Conservation (phyloP, 2,329 filamentous ascomycete species). For the Talaromyces sp. region DNA sequence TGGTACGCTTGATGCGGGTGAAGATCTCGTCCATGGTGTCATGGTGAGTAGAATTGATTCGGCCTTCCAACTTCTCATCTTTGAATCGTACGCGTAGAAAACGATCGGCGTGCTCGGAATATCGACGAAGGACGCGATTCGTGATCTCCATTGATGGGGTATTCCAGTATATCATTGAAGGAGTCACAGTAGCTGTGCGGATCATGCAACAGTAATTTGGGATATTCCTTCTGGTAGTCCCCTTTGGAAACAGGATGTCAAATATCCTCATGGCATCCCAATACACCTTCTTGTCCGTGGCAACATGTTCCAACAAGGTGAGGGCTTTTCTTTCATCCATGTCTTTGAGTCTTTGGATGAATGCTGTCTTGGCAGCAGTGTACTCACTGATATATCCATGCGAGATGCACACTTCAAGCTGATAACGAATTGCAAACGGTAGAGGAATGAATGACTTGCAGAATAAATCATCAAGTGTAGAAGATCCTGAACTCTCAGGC, state of each 20-base stretch:
- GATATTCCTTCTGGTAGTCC: conserved; percentile 49
- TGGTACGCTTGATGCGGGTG: conserved; percentile 63
- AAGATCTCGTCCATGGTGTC: conserved; percentile 65
- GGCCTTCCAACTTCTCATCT: conserved; percentile 65
- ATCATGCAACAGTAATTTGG: conserved; percentile 70
- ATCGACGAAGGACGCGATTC: conserved; percentile 77
- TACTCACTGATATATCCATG: conserved; percentile 71
- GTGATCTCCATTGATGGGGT: conserved; percentile 79
- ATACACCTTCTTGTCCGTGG: conserved; percentile 57
- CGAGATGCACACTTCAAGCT: conserved; percentile 90
- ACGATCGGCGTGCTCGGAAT: conserved; percentile 62
- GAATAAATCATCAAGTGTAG: conserved; percentile 34
- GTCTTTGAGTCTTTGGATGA: conserved; percentile 57
- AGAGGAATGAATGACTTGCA: conserved; percentile 42
- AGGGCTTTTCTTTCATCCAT: conserved; percentile 53
- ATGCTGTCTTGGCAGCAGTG: conserved; percentile 57
- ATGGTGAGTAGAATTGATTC: conserved; percentile 54
- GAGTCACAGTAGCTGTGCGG: conserved; percentile 74
- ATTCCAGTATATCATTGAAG: conserved; percentile 72
- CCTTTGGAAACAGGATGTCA: conserved; percentile 41
- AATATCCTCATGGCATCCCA: conserved; percentile 72
- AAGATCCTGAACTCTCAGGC: conserved; percentile 21
- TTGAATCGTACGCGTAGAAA: conserved; percentile 88
- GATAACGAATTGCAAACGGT: conserved; percentile 72
- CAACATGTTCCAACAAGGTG: conserved; percentile 68